Base-by-base conservation (phyloP, 192 early-diverging fungal species). In the Glomus cerebriforme region DNA sequence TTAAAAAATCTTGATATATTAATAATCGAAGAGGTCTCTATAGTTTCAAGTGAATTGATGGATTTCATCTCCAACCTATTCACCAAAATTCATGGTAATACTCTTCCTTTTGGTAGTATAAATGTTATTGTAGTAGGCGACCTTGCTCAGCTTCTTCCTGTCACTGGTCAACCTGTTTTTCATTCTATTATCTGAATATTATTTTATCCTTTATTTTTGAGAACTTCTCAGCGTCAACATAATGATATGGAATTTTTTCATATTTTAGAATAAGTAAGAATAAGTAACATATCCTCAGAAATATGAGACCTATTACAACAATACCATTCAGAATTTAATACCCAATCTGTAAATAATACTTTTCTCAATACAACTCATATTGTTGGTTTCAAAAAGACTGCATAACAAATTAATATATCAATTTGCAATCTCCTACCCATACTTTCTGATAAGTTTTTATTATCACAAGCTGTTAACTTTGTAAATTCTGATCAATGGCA, bases 11-110 rank as follows among this genome's bases (percentile, higher is more conserved):
- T 39, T 39, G 68, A 70, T 39, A 70, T 34, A 1, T 39, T 70
- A 1, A 70, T 70, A n/a, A 70, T 70, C 17, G 68, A 70, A 17
- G 37, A 70, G 37, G 24, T 39, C 2, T 70, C 68, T 10, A 70
- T 70, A 34, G 68, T 70, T 43, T 37, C 68, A 19, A 3, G 32
- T 70, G 0, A 26, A 70, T 29, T 70, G 17, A n/a, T 69, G 5
- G 34, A 37, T 24, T 70, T 70, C 39, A 43, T 70, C 17, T 70
- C 68, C 3, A 39, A 45, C 32, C 3, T 39, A 13, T 70, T 70
- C 37, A 8, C 17, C 2, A 2, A 6, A 5, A 5, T 35, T 5
- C 1, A 35, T 35, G 34, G 34, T 6, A 35, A 35, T 35, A 1
- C n/a, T 2, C 7, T 45, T 39, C 12, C 68, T 3, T 70, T 70